Conservation (phyloP, 805 yeast genomes). For the Ogataea corticis region DNA sequence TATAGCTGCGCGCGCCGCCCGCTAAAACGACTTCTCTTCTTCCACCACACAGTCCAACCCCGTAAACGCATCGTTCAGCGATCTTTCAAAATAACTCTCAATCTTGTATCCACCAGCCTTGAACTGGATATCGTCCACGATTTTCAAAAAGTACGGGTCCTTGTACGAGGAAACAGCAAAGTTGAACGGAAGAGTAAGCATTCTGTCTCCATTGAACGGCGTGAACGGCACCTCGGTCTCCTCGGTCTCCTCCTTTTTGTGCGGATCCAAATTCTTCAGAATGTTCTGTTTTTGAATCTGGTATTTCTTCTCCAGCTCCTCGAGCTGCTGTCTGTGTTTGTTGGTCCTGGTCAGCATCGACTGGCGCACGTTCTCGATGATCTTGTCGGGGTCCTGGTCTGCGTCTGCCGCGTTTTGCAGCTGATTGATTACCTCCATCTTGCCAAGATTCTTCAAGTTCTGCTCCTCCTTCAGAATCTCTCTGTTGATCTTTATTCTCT, state of each 20-base stretch:
- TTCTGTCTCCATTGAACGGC: constrained; percentile 91
- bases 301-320: constrained; percentile 35
- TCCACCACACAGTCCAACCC: constrained; percentile 84
- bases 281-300: constrained; percentile 31
- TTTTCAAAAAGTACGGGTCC: constrained; percentile 55
- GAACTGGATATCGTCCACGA: constrained; percentile 56
- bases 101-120: constrained; percentile 86
- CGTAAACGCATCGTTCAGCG: constrained; percentile 84
- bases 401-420: constrained; percentile 38
- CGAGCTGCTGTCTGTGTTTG: constrained; percentile 60
- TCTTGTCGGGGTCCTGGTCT: constrained; percentile 40
- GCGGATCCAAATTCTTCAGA: constrained; percentile 26
- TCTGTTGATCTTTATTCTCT: constrained; percentile 63
- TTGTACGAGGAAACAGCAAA: constrained; percentile 42
- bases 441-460: constrained; percentile 42
- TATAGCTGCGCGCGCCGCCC: too few species aligned
- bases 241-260: constrained; percentile 35
- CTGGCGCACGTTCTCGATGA: constrained; percentile 52
- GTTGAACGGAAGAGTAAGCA: constrained; percentile 49
- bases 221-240: constrained; percentile 64
- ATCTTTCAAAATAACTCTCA: constrained; percentile 66
- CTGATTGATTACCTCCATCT: constrained; percentile 55
- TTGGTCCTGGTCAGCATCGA: constrained; percentile 62
- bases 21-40: constrained; percentile 43
- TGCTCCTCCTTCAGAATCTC: constrained; percentile 56